Evolutionary conservation across 2,329 filamentous ascomycete genomes (phyloP).

Genomic region (Nemania sp.): DNA sequence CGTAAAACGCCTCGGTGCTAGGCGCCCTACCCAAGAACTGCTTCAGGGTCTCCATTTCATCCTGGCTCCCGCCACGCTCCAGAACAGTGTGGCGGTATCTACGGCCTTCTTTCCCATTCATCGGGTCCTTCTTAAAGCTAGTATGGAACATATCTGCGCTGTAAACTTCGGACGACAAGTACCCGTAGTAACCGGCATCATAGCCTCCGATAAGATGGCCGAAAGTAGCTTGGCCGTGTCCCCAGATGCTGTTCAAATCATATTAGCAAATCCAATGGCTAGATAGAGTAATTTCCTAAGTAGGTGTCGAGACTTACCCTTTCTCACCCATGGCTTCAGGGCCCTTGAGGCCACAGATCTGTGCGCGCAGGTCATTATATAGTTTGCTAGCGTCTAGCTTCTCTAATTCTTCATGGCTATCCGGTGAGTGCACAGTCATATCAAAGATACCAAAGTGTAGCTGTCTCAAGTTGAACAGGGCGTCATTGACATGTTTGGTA

Average conservation of each 20-base stretch:
- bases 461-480: slow-evolving; percentile 81
- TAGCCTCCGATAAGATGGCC: slow-evolving; percentile 87
- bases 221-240: slow-evolving; percentile 82
- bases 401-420: slow-evolving; percentile 76
- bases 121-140: slow-evolving; percentile 81
- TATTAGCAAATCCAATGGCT: slow-evolving; percentile 45
- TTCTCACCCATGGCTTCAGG: slow-evolving; percentile 73
- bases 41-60: slow-evolving; percentile 83
- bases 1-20: slow-evolving; percentile 82
- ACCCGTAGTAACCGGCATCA: slow-evolving; percentile 86
- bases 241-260: slow-evolving; percentile 68
- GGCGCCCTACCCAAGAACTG: slow-evolving; percentile 83
- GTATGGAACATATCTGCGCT: slow-evolving; percentile 88
- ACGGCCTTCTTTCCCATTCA: slow-evolving; percentile 79
- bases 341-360: slow-evolving; percentile 80
- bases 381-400: slow-evolving; percentile 71
- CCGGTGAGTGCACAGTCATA: slow-evolving; percentile 81
- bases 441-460: slow-evolving; percentile 86
- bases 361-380: slow-evolving; percentile 78
- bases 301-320: slow-evolving; percentile 56
- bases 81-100: slow-evolving; percentile 83
- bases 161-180: slow-evolving; percentile 81
- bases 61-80: slow-evolving; percentile 80
- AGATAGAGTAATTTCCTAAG: not conserved
- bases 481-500: slow-evolving; percentile 85